Percentiles rank a stretch among this genome's conserved stretches.
Evolutionary conservation across 2,329 filamentous ascomycete species (phyloP).

Genomic region (Immersiporthe knoxdaviesiana): DNA sequence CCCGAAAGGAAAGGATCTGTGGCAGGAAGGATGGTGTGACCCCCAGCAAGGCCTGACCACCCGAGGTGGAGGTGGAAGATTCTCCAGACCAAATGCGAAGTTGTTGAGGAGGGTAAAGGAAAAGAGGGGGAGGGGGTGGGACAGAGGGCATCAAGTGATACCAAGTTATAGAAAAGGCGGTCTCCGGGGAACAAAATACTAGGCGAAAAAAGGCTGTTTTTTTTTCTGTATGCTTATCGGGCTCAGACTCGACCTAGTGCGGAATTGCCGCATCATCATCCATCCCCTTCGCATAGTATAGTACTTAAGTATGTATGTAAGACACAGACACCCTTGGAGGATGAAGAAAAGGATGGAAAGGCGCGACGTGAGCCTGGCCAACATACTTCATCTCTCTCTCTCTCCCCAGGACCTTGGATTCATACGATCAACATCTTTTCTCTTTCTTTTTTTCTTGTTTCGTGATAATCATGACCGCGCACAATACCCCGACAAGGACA

Average conservation of each 20-base stretch:
- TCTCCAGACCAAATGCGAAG: slow-evolving; percentile 4
- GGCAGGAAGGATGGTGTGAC: neutral
- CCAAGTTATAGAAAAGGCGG: slow-evolving; percentile 25
- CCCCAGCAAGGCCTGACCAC: neutral
- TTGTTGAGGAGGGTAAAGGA: no score
- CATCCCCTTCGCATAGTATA: slow-evolving; percentile 14
- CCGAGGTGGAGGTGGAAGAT: neutral
- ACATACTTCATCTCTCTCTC: slow-evolving; percentile 3
- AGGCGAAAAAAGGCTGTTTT: slow-evolving; percentile 22
- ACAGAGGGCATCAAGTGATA: slow-evolving; percentile 26
- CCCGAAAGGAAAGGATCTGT: neutral
- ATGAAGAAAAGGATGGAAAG: neutral
- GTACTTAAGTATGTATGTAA: slow-evolving; percentile 2
- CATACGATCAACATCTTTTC: slow-evolving; percentile 15
- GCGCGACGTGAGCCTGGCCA: slow-evolving; percentile 1
- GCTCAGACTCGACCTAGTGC: slow-evolving; percentile 10
- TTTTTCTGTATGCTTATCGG: no score
- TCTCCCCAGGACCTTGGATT: slow-evolving; percentile 9
- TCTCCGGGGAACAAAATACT: slow-evolving; percentile 12
- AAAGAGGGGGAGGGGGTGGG: neutral
- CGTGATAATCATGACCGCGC: neutral
- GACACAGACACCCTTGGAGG: neutral
- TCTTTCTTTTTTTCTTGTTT: neutral
- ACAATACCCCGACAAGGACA: slow-evolving; percentile 7
- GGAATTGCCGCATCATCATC: neutral